Percentiles rank a stretch among this genome's conserved stretches.
phyloP scores from a whole-genome alignment of 495 filamentous ascomycete species.

The Massariosphaeria phaeospora region DNA sequence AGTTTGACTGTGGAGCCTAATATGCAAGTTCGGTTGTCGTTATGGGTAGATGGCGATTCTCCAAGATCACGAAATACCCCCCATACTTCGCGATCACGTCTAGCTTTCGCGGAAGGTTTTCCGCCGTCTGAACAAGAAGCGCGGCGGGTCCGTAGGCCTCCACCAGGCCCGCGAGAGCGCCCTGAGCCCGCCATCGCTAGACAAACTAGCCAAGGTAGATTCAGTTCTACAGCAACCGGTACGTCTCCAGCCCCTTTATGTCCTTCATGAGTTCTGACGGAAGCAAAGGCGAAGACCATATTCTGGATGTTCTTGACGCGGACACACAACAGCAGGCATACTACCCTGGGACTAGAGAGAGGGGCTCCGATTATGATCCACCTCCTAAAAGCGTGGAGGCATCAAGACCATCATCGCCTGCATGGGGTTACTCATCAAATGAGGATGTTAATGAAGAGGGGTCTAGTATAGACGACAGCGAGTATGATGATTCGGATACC shows the following conservation, averaged over 20 bases:
- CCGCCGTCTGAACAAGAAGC: no score
- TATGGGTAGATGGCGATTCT: background rate
- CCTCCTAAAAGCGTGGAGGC: background rate
- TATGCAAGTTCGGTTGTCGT: background rate
- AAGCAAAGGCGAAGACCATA: background rate
- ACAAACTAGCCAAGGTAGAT: no score
- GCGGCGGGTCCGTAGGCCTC: background rate
- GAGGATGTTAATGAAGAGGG: background rate
- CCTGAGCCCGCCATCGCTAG: background rate
- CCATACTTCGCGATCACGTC: no score
- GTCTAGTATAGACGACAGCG: background rate
- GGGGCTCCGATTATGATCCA: background rate
- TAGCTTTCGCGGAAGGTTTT: no score
- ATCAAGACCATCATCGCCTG: background rate
- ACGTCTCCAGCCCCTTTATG: no score
- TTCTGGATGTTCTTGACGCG: background rate
- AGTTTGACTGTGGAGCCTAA: background rate
- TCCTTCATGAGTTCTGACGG: no score
- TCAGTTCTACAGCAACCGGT: no score
- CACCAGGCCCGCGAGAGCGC: background rate
- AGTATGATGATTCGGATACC: constrained; percentile 1
- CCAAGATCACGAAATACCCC: no score
- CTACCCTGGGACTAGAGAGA: background rate
- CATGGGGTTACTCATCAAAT: background rate
- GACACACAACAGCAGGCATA: background rate